A percentile compares a stretch with the other conserved stretches of the same genome.
Evolutionary conservation across 2,329 filamentous ascomycete species (phyloP).

Genomic region (Fusarium sp.): DNA sequence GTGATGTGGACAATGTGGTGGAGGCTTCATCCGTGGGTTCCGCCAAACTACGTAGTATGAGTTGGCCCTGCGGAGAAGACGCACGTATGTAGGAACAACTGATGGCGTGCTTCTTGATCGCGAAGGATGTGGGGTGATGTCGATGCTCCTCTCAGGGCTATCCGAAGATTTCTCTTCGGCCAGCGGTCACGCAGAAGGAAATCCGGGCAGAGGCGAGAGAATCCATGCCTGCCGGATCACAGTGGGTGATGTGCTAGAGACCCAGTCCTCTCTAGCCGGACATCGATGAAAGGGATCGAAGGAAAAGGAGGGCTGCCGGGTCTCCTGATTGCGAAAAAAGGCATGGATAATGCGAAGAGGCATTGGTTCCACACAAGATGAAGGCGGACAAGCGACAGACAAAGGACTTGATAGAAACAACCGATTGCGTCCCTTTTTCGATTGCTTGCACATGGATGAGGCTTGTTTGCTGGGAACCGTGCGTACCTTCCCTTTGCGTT

Average conservation of each 20-base stretch:
- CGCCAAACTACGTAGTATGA: background rate
- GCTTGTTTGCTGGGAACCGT: constrained; percentile 20
- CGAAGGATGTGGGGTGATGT: background rate
- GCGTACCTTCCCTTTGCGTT: constrained; percentile 20
- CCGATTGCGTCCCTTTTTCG: constrained; percentile 27
- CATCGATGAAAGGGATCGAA: background rate
- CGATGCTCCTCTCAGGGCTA: background rate
- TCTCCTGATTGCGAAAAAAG: constrained; percentile 26
- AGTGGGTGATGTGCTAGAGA: background rate
- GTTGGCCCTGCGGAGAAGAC: background rate
- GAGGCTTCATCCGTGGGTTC: background rate
- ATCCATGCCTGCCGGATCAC: background rate
- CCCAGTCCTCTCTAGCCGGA: constrained; percentile 2
- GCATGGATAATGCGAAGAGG: constrained; percentile 14
- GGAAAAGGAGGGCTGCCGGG: constrained; percentile 25
- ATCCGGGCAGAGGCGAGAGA: background rate
- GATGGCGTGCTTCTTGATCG: constrained; percentile 1
- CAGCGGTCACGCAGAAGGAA: background rate
- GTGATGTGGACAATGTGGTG: background rate
- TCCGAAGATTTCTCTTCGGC: background rate
- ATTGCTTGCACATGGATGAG: constrained; percentile 21
- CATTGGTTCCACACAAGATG: constrained; percentile 23
- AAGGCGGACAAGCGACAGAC: constrained; percentile 24
- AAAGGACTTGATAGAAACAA: constrained; percentile 31
- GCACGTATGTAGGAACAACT: background rate